Evolutionary conservation across 208 protist genomes (phyloP).

Genomic region (Wallacemonas sp.): DNA sequence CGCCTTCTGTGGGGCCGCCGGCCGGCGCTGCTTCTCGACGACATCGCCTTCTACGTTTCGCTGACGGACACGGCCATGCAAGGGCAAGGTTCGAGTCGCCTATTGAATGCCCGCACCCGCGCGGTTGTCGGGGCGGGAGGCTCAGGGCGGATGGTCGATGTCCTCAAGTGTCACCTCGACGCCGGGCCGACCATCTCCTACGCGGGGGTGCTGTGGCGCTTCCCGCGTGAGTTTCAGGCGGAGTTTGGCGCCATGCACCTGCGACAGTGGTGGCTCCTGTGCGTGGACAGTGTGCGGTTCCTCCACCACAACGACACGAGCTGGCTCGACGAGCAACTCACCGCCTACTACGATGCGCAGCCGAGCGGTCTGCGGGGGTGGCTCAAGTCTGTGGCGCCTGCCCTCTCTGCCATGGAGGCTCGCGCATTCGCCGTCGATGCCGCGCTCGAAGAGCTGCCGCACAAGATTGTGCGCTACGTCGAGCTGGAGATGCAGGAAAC

Average conservation of each 20-base stretch:
- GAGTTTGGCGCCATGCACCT: slow-evolving; percentile 38
- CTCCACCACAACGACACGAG: slow-evolving; percentile 14
- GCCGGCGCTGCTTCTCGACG: slow-evolving; percentile 19
- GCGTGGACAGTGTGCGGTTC: slow-evolving; percentile 16
- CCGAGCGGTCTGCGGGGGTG: slow-evolving; percentile 26
- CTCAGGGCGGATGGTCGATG: neutral
- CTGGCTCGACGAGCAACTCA: slow-evolving; percentile 26
- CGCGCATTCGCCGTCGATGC: slow-evolving; percentile 15
- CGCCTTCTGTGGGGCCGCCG: slow-evolving; percentile 19
- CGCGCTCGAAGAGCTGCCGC: slow-evolving; percentile 35
- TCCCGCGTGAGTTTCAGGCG: slow-evolving; percentile 36
- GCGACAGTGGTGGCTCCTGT: slow-evolving; percentile 34
- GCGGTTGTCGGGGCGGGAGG: no score
- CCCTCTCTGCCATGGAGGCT: slow-evolving; percentile 25
- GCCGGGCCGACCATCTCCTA: slow-evolving; percentile 19
- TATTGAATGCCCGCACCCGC: no score
- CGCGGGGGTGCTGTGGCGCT: slow-evolving; percentile 31
- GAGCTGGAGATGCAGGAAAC: slow-evolving; percentile 17
- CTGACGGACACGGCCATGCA: slow-evolving; percentile 10
- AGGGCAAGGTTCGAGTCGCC: no score
- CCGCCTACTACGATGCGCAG: slow-evolving; percentile 29
- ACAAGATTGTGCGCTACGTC: slow-evolving; percentile 31
- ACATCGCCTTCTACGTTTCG: slow-evolving; percentile 20
- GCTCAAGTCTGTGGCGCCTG: slow-evolving; percentile 21
- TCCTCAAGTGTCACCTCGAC: neutral